Evolutionary conservation across 164 flowering plant species (phyloP).

Genomic region (Protea cynaroides): DNA sequence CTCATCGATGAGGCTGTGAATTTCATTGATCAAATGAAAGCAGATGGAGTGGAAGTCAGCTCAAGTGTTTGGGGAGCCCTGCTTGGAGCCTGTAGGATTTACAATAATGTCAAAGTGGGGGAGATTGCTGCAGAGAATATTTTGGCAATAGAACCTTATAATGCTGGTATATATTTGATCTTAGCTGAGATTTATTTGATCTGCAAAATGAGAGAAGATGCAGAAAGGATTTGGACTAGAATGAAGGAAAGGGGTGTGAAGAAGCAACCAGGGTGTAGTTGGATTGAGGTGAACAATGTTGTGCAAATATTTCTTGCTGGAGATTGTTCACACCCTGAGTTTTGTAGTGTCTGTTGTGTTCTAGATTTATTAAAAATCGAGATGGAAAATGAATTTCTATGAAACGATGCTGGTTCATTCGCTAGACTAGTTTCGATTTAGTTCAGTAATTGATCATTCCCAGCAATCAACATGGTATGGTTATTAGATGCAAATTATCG

Average conservation of each 20-base stretch:
- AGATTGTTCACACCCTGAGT: conserved; percentile 43
- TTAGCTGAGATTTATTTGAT: conserved; percentile 48
- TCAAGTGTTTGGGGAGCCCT: conserved; percentile 66
- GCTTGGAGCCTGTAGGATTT: conserved; percentile 61
- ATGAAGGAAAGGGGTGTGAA: conserved; percentile 54
- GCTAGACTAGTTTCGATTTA: too few species aligned
- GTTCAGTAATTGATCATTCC: too few species aligned
- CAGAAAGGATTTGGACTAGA: conserved; percentile 33
- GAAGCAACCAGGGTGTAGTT: conserved; percentile 77
- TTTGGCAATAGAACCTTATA: conserved; percentile 46
- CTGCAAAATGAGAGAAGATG: conserved; percentile 39
- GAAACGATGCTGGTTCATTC: conserved; percentile 4
- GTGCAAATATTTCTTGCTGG: conserved; percentile 59
- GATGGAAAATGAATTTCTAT: conserved; percentile 21
- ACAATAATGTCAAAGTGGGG: conserved; percentile 42
- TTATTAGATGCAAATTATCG: too few species aligned
- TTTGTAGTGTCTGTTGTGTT: conserved; percentile 20
- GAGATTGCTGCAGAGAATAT: conserved; percentile 44
- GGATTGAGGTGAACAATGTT: conserved; percentile 48
- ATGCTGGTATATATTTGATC: conserved; percentile 54
- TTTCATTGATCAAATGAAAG: conserved; percentile 38
- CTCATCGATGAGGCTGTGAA: conserved; percentile 44
- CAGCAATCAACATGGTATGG: too few species aligned
- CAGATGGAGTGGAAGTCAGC: conserved; percentile 34
- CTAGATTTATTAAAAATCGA: conserved; percentile 35